A percentile compares a stretch with the other conserved stretches of the same genome.
These are phyloP conservation scores for Eucalyptus lansdowneana DNA, from an alignment of 345 rosid genomes.

Conservation along the genomic window DNA sequence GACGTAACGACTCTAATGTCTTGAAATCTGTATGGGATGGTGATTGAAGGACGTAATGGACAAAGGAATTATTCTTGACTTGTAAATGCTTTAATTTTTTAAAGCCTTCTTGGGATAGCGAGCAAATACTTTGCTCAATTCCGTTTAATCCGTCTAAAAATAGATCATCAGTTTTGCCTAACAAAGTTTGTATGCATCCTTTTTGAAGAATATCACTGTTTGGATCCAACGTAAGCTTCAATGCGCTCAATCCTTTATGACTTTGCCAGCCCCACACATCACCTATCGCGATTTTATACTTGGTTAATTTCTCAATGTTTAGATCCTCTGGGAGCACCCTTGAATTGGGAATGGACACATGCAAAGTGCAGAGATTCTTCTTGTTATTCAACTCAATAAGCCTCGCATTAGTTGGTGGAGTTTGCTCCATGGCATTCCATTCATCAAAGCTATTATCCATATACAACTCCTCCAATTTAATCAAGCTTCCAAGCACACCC, in stretches of 20 bases:
- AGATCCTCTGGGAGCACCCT: rapidly evolving
- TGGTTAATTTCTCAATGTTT: not conserved
- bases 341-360: no score
- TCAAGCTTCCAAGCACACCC: no score
- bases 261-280: rapidly evolving
- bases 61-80: rapidly evolving
- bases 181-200: rapidly evolving
- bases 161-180: not conserved
- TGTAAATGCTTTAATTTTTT: no score
- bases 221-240: rapidly evolving
- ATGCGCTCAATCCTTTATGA: rapidly evolving
- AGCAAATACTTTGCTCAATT: not conserved
- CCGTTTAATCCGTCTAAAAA: rapidly evolving
- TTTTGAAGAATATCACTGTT: rapidly evolving
- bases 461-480: no score
- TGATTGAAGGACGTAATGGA: no score
- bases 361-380: no score
- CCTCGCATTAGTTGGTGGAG: rapidly evolving
- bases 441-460: no score
- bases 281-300: not conserved
- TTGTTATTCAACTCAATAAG: no score
- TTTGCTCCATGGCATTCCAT: no score
- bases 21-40: no score
- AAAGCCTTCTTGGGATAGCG: no score
- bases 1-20: no score